These are phyloP conservation scores for Beauveria brongniartii DNA, from an alignment of 2,329 filamentous ascomycete genomes.

Conservation along the genomic window DNA sequence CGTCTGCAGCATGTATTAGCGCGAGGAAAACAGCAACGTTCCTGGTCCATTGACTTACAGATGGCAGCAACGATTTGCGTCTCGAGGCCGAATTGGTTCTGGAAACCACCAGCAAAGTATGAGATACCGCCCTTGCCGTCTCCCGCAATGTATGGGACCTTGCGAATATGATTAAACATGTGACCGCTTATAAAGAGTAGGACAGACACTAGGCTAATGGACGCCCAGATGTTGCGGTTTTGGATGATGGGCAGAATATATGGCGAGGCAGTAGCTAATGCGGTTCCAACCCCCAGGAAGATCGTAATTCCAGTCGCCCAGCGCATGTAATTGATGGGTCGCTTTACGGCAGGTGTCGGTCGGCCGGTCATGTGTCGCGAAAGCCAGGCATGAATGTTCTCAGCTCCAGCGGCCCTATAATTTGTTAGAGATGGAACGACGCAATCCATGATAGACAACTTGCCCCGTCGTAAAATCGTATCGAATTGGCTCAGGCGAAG, in stretches of 20 bases:
- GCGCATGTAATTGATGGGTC: conserved; percentile 81
- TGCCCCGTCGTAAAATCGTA: conserved; percentile 82
- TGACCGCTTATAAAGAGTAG: conserved; percentile 92
- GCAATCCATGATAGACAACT: conserved; percentile 20
- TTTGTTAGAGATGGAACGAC: conserved; percentile 7
- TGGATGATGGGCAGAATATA: conserved; percentile 76
- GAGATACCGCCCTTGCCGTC: conserved; percentile 78
- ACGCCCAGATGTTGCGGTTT: conserved; percentile 91
- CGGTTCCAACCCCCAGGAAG: conserved; percentile 61
- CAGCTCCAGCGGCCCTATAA: conserved; percentile 61
- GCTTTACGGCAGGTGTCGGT: conserved; percentile 67
- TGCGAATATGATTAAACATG: conserved; percentile 99
- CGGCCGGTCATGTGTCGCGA: conserved; percentile 68
- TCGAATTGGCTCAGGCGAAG: conserved; percentile 60
- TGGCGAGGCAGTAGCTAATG: conserved; percentile 62
- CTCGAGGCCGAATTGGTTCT: conserved; percentile 88
- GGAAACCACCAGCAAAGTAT: conserved; percentile 89
- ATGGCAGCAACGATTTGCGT: conserved; percentile 91
- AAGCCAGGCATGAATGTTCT: conserved; percentile 73
- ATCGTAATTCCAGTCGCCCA: conserved; percentile 60
- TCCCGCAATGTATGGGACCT: conserved; percentile 83
- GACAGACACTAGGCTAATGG: conserved; percentile 78
- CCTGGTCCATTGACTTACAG: conserved; percentile 54
- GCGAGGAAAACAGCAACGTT: not conserved
- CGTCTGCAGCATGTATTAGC: conserved; percentile 29